Conservation (phyloP, 2,329 filamentous ascomycete species). For the Setomelanomma holmii region DNA sequence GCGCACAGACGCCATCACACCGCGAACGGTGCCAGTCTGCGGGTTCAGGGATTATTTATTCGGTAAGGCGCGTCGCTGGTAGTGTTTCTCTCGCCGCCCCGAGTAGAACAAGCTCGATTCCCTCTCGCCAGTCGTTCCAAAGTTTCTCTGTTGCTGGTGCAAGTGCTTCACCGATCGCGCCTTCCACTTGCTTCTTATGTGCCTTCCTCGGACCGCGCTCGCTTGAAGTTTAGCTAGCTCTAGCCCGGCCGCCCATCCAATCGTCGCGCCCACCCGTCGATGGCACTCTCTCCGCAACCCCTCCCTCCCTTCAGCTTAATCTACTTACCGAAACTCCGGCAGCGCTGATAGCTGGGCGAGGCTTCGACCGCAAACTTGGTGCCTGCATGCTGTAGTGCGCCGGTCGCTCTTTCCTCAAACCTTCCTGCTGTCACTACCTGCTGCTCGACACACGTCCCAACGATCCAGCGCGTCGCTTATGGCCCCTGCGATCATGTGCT, state of each 20-base stretch:
- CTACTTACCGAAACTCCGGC: background rate
- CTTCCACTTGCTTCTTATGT: background rate
- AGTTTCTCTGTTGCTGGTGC: background rate
- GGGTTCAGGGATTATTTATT: background rate
- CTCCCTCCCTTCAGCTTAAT: background rate
- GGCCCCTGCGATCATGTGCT: slow-evolving; percentile 58
- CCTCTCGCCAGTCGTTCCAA: background rate
- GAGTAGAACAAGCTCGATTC: background rate
- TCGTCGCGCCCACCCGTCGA: background rate
- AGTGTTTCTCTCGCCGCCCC: background rate
- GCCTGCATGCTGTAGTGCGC: slow-evolving; percentile 1
- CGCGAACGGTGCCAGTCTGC: background rate
- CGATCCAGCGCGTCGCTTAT: slow-evolving; percentile 26
- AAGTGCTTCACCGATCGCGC: background rate
- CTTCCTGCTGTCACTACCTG: slow-evolving; percentile 7
- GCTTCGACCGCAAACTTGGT: background rate
- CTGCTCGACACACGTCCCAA: slow-evolving; percentile 2
- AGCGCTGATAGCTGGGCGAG: background rate
- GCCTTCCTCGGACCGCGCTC: background rate
- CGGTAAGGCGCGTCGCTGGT: background rate
- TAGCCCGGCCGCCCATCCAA: background rate
- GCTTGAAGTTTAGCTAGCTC: too few relatives aligned
- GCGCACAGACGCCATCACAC: background rate
- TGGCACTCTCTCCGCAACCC: background rate
- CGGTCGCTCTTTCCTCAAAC: slow-evolving; percentile 9